Conservation (phyloP, 371 early-diverging fungal species). For the Synchytrium microbalum region DNA sequence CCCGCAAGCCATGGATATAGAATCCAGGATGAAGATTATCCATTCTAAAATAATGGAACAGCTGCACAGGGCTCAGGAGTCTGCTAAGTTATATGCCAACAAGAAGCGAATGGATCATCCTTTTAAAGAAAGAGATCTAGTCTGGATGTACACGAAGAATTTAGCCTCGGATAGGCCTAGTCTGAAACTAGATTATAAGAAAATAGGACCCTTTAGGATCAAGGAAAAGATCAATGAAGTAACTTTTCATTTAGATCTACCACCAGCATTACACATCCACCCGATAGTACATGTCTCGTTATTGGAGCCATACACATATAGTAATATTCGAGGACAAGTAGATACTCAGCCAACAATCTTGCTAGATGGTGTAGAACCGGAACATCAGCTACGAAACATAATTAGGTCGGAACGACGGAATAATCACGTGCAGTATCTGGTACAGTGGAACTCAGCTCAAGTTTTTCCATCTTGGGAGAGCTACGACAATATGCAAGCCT, state of each 20-base stretch:
- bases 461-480: background rate
- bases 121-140: conserved; percentile 12
- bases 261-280: conserved; percentile 7
- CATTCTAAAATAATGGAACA: background rate
- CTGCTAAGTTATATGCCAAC: conserved; percentile 7
- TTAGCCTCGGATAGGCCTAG: conserved; percentile 12
- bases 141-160: conserved; percentile 8
- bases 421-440: conserved; percentile 7
- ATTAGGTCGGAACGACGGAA: conserved; percentile 6
- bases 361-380: conserved; percentile 9
- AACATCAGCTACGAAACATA: conserved; percentile 12
- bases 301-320: conserved; percentile 4
- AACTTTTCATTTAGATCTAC: background rate
- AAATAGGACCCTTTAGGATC: conserved; percentile 15
- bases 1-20: background rate
- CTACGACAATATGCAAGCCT: background rate
- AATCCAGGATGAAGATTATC: background rate
- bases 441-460: background rate
- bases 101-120: conserved; percentile 2
- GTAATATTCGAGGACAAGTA: background rate
- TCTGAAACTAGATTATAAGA: conserved; percentile 11
- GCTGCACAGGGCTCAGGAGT: conserved; percentile 8
- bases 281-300: conserved; percentile 15
- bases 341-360: conserved; percentile 13
- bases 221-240: conserved; percentile 1